A percentile compares a stretch with the other conserved stretches of the same genome.
Conservation (phyloP, 2,329 filamentous ascomycete genomes). For the Coniochaeta prunicola region DNA sequence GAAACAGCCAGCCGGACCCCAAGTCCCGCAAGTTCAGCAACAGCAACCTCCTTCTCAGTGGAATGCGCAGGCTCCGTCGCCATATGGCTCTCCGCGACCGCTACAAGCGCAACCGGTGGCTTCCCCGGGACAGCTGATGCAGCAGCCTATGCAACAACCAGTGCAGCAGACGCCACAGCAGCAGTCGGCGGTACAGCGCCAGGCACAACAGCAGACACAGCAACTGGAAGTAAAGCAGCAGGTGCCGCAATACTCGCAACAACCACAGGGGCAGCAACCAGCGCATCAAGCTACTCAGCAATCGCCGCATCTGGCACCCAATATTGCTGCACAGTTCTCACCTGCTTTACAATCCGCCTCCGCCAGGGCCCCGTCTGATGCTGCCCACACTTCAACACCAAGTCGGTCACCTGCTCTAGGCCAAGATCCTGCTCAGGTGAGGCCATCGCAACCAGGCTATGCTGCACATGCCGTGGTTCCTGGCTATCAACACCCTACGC, state of each 20-base stretch:
- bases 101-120: slow-evolving; percentile 9
- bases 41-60: slow-evolving; percentile 4
- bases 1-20: neutral
- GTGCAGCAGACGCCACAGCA: neutral
- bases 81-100: slow-evolving; percentile 7
- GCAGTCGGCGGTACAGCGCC: slow-evolving; percentile 6
- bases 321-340: slow-evolving; percentile 23
- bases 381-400: slow-evolving; percentile 23
- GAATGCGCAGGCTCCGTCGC: slow-evolving; percentile 5
- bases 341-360: slow-evolving; percentile 27
- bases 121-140: neutral
- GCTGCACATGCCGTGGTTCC: slow-evolving; percentile 13
- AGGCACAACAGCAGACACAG: slow-evolving; percentile 2
- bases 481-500: slow-evolving; percentile 8
- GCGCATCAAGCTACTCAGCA: neutral
- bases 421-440: slow-evolving; percentile 8
- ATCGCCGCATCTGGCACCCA: slow-evolving; percentile 8
- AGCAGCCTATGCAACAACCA: neutral
- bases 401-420: slow-evolving; percentile 23
- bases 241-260: neutral
- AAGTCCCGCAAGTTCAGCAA: neutral
- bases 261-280: neutral
- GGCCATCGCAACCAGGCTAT: slow-evolving; percentile 13
- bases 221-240: neutral
- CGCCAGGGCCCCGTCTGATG: slow-evolving; percentile 14